A percentile compares a stretch with the other conserved stretches of the same genome.
These are phyloP conservation scores for Ascochyta rabiei DNA, from an alignment of 2,329 filamentous ascomycete genomes.

Conservation along the genomic window DNA sequence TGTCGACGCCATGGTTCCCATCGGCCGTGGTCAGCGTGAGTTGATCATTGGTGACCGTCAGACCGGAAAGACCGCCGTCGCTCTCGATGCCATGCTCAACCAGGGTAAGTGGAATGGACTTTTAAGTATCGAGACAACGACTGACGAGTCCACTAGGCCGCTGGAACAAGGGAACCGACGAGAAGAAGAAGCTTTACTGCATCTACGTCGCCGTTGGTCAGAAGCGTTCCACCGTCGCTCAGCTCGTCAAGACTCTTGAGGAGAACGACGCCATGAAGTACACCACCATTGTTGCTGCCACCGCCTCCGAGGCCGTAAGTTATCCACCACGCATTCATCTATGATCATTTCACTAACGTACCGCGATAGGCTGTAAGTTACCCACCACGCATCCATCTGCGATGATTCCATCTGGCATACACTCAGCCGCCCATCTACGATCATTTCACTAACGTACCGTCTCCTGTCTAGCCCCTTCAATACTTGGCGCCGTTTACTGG, in stretches of 20 bases:
- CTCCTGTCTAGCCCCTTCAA: conserved; percentile 73
- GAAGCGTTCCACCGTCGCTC: conserved; percentile 98
- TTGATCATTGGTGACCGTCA: conserved; percentile 99
- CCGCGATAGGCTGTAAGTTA: conserved; percentile 51
- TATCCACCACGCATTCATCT: not conserved
- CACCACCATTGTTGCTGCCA: conserved; percentile 89
- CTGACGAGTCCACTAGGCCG: not conserved
- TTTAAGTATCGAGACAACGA: no score
- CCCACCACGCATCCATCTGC: no score
- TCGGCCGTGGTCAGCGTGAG: conserved; percentile 99
- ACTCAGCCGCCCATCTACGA: no score
- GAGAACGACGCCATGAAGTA: conserved; percentile 99
- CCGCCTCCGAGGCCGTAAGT: conserved; percentile 81
- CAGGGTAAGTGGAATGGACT: conserved; percentile 71
- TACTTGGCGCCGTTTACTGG: conserved; percentile 90
- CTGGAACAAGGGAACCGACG: conserved; percentile 87
- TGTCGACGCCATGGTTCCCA: conserved; percentile 99
- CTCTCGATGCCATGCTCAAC: conserved; percentile 97
- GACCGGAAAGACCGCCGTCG: conserved; percentile 99
- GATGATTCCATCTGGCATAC: no score
- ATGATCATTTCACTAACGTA: not conserved
- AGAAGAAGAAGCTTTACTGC: conserved; percentile 99
- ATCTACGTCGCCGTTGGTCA: conserved; percentile 99
- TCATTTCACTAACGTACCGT: no score
- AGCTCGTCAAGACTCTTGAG: conserved; percentile 99